Evolutionary conservation across 169 alveolate species (phyloP), one percentile per base, ranked within the genome.

Genomic region (Neospora caninum): DNA sequence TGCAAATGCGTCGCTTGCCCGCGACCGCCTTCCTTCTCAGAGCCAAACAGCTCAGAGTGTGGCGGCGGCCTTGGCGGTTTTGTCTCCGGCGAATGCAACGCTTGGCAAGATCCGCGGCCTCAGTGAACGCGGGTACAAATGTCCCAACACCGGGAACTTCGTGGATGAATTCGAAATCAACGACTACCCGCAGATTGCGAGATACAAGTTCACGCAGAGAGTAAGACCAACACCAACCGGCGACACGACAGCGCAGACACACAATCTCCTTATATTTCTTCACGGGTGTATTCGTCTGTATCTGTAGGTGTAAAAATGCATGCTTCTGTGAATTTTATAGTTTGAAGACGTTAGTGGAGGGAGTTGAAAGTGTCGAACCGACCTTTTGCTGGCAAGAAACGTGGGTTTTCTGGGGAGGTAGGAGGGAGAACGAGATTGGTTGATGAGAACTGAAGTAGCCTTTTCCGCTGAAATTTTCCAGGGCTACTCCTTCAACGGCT

Each of bases 101-200:
- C 95, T 94, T 25, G 96, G 96, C 73, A 94, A 91, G 82, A 92
- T 94, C 41, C 96, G 94, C 45, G 96, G 96, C 29, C 93, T 94
- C 36, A 84, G 94, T n/a, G 94, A 88, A 22, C 80, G 43, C 73
- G 96, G 95, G 49, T 95, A 88, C 53, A 78, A 49, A 43, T 92
- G 92, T 70, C 96, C 96, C 41, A 86, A 89, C 86, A 94, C 97
- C 10, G 98, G 98, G 89, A 97, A 98, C 43, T 96, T 97, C 53
- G 96, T 97, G 67, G 99, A 98, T 91, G 99, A 97, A 53, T 97
- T 98, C 87, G 98, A 97, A 92, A 98, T 98, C 91, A 98, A 98
- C 96, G 98, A 97, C 92, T 98, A 97, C 94, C 98, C 99, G n/a
- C 98, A 97, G 54, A 94, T 95, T 83, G 99, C 98, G 22, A 97